These are phyloP conservation scores for Angomonas deanei DNA, from an alignment of 208 protist genomes.

Conservation along the genomic window DNA sequence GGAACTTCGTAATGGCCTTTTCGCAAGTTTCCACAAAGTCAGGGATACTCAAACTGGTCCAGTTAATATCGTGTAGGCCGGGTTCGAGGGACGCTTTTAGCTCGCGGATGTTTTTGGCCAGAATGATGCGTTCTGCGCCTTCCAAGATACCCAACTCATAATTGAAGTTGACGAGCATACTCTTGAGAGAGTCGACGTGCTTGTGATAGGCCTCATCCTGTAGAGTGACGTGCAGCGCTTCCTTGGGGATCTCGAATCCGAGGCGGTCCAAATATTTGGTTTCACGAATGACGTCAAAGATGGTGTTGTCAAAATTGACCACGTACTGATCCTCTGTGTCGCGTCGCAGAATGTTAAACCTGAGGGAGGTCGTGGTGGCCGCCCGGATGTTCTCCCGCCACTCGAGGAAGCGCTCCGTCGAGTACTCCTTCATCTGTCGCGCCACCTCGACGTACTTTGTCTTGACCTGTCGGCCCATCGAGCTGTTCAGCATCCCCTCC, in stretches of 20 bases:
- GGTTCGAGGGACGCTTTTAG: constrained; percentile 89
- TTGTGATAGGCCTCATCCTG: constrained; percentile 97
- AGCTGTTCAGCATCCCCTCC: constrained; percentile 87
- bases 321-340: constrained; percentile 64
- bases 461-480: constrained; percentile 87
- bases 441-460: constrained; percentile 92
- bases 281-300: constrained; percentile 95
- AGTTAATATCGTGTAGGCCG: constrained; percentile 96
- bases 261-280: constrained; percentile 96
- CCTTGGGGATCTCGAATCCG: constrained; percentile 94
- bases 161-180: constrained; percentile 92
- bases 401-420: constrained; percentile 80
- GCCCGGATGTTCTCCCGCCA: constrained; percentile 90
- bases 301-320: constrained; percentile 93
- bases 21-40: constrained; percentile 94
- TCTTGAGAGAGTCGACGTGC: constrained; percentile 93
- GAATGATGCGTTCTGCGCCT: constrained; percentile 88
- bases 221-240: constrained; percentile 95
- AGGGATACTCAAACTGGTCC: constrained; percentile 96
- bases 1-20: constrained; percentile 94
- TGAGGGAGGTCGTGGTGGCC: constrained; percentile 85
- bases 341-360: constrained; percentile 84
- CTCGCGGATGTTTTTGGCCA: constrained; percentile 83
- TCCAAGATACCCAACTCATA: constrained; percentile 78
- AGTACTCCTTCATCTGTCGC: constrained; percentile 93